Conservation (phyloP, 208 protist species). For the Crithidia acanthocephali region DNA sequence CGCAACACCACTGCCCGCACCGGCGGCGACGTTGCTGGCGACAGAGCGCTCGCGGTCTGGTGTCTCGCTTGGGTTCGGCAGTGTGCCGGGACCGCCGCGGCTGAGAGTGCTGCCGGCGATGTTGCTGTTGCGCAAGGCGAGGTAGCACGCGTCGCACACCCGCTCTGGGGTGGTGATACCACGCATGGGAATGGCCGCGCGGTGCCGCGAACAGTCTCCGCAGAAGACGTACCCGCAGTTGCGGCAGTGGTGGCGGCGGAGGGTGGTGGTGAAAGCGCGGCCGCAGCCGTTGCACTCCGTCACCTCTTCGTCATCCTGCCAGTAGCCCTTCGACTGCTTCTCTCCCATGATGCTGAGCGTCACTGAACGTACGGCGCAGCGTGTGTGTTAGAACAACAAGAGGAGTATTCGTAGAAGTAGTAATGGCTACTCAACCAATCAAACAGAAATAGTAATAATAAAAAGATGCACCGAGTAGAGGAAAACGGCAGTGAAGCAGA, state of each 20-base stretch:
- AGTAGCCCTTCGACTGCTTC: constrained; percentile 73
- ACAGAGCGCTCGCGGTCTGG: constrained; percentile 12
- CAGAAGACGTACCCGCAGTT: constrained; percentile 95
- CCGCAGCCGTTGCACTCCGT: constrained; percentile 80
- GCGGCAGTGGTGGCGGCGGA: constrained; percentile 93
- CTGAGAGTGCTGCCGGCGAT: constrained; percentile 19
- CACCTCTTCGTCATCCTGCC: constrained; percentile 89
- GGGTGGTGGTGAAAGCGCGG: constrained; percentile 67
- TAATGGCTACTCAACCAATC: too few species aligned
- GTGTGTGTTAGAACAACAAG: too few species aligned
- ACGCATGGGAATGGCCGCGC: constrained; percentile 55
- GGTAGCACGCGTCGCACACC: constrained; percentile 80
- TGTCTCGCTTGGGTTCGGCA: constrained; percentile 24
- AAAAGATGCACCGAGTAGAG: too few species aligned
- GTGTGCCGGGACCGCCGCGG: neutral
- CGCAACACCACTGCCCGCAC: neutral
- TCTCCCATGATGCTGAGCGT: constrained; percentile 52
- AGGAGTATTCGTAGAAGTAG: too few species aligned
- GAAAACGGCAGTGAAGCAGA: too few species aligned
- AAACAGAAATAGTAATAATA: too few species aligned
- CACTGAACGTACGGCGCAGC: too few species aligned
- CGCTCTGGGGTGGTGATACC: constrained; percentile 56
- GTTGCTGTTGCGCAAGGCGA: constrained; percentile 41
- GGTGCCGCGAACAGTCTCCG: constrained; percentile 73
- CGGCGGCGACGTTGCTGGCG: neutral